Percentiles rank a stretch among this genome's conserved stretches.
These are phyloP conservation scores for Clausena lansium DNA, from an alignment of 345 rosid genomes.

Conservation along the genomic window DNA sequence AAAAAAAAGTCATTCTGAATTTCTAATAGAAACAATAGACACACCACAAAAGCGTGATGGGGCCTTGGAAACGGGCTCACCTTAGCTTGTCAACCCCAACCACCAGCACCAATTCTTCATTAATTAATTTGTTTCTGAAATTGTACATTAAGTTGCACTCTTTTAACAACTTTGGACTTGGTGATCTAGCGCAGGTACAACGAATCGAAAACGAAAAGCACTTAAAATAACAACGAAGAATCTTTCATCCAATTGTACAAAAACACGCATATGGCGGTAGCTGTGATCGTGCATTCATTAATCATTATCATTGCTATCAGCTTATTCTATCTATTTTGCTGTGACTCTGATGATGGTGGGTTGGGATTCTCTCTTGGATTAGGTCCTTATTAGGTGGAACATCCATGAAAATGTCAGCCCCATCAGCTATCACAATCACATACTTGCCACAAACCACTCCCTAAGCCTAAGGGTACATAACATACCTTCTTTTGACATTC, in stretches of 20 bases:
- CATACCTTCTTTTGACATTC: neutral
- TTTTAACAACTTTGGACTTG: neutral
- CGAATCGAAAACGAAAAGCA: slow-evolving; percentile 2
- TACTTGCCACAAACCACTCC: slow-evolving; percentile 16
- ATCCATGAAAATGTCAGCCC: neutral
- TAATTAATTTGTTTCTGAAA: neutral
- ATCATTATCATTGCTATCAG: neutral
- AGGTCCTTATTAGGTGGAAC: slow-evolving; percentile 23
- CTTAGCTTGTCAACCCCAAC: neutral
- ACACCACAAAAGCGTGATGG: neutral
- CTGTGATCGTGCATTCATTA: slow-evolving; percentile 2
- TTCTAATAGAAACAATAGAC: no score
- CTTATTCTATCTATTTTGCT: neutral
- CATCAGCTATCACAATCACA: neutral
- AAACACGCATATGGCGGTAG: neutral
- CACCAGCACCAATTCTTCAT: neutral
- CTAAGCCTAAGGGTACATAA: no score
- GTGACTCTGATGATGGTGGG: neutral
- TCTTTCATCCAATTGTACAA: neutral
- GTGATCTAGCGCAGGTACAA: neutral
- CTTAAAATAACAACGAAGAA: neutral
- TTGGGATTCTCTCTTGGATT: slow-evolving; percentile 10
- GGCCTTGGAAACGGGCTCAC: neutral
- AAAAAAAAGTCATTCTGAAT: neutral
- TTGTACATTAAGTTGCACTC: neutral